Conservation (phyloP, 2,329 filamentous ascomycete genomes). For the Xylaria multiplex region DNA sequence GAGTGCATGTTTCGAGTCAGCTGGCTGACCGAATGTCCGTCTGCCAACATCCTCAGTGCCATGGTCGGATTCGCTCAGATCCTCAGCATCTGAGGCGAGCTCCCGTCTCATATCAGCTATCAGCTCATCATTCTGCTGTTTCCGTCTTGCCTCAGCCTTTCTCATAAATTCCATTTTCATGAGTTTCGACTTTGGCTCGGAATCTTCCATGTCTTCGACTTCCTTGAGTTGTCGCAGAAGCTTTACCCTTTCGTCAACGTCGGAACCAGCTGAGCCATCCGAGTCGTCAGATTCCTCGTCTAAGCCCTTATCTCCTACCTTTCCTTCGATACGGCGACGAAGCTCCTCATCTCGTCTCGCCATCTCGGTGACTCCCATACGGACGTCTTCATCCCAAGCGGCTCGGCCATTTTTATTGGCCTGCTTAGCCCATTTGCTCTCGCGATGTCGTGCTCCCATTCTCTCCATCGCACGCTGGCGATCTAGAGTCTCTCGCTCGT, state of each 20-base stretch:
- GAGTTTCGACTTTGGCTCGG: conserved; percentile 71
- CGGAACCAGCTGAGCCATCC: conserved; percentile 66
- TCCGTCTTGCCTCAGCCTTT: conserved; percentile 81
- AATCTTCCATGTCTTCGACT: conserved; percentile 58
- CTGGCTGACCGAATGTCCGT: conserved; percentile 69
- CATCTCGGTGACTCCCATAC: conserved; percentile 81
- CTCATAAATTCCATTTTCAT: conserved; percentile 95
- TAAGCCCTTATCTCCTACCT: conserved; percentile 48
- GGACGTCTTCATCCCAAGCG: conserved; percentile 89
- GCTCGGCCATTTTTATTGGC: conserved; percentile 81
- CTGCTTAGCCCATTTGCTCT: conserved; percentile 92
- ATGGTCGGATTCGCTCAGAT: conserved; percentile 61
- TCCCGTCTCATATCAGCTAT: conserved; percentile 75
- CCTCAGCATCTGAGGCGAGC: conserved; percentile 70
- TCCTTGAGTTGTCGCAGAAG: conserved; percentile 61
- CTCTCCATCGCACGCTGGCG: conserved; percentile 82
- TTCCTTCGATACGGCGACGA: conserved; percentile 80
- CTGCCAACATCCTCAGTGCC: conserved; percentile 72
- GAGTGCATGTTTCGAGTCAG: conserved; percentile 44
- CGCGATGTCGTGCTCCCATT: conserved; percentile 84
- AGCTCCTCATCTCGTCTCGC: conserved; percentile 85
- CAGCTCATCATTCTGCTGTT: conserved; percentile 82
- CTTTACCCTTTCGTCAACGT: conserved; percentile 59
- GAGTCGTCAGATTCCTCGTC: conserved; percentile 58
- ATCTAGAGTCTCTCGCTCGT: conserved; percentile 72